Conservation (phyloP, 108 stramenopile genomes). For the Nitzschia inconspicua region DNA sequence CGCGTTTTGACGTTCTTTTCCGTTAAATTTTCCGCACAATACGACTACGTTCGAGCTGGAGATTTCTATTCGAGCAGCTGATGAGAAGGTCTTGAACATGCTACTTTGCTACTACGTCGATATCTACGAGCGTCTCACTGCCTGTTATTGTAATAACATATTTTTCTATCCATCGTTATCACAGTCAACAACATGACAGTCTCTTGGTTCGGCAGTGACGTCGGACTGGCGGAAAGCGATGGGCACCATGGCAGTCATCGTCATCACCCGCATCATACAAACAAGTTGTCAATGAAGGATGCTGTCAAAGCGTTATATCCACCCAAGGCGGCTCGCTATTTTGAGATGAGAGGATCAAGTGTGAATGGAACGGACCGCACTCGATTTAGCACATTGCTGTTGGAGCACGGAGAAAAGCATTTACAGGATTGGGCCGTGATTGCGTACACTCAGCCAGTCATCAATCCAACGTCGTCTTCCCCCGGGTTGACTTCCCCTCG, state of each 20-base stretch:
- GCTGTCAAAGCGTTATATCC: constrained; percentile 61
- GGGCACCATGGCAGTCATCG: not conserved
- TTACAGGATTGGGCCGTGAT: constrained; percentile 85
- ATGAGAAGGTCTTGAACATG: not conserved
- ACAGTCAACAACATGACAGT: constrained; percentile 14
- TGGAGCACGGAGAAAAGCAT: constrained; percentile 79
- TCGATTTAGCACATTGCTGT: constrained; percentile 67
- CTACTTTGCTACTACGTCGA: not conserved
- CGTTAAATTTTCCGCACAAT: too few species aligned
- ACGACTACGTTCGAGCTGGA: too few species aligned
- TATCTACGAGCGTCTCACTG: not conserved
- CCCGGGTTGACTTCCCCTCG: not conserved
- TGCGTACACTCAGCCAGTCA: constrained; percentile 35
- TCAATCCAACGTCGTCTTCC: constrained; percentile 5
- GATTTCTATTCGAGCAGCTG: too few species aligned
- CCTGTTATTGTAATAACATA: not conserved
- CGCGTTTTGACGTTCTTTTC: too few species aligned
- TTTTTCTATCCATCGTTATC: not conserved
- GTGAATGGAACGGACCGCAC: constrained; percentile 3
- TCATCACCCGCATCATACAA: not conserved
- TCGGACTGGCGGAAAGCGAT: too few species aligned
- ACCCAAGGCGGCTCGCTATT: constrained; percentile 19
- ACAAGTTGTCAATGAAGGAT: constrained; percentile 39
- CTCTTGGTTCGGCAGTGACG: constrained; percentile 21
- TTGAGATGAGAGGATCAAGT: not conserved